Evolutionary conservation across 305 asterid species (phyloP).

Genomic region (Solanum aculeatissimum): DNA sequence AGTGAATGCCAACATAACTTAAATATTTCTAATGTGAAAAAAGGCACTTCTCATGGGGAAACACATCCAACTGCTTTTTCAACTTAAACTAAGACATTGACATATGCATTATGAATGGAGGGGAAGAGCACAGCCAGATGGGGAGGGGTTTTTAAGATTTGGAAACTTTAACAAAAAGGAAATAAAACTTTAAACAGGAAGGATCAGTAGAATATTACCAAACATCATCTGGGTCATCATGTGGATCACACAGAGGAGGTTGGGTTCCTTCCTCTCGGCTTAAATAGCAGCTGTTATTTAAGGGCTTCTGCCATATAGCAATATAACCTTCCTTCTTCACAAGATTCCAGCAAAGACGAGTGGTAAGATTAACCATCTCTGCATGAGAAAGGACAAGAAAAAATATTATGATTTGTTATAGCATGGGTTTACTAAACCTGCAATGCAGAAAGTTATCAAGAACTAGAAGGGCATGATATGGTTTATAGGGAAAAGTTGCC

Average conservation of each 20-base stretch:
- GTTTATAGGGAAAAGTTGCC: not conserved
- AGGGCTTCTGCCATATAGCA: slow-evolving; percentile 91
- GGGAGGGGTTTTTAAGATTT: not conserved
- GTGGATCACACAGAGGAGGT: slow-evolving; percentile 69
- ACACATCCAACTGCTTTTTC: not conserved
- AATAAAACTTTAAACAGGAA: not conserved
- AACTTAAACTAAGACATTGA: not conserved
- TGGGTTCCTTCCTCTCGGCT: slow-evolving; percentile 57
- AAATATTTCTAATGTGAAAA: not conserved
- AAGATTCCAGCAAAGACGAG: slow-evolving; percentile 77
- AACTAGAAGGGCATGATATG: not conserved
- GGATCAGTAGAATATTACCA: slow-evolving; percentile 37
- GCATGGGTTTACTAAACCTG: not conserved
- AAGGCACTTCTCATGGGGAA: not conserved
- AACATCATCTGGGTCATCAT: slow-evolving; percentile 77
- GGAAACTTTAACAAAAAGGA: not conserved
- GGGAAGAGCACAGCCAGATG: not conserved
- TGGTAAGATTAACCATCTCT: slow-evolving; percentile 81
- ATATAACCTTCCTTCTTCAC: slow-evolving; percentile 85
- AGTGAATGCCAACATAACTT: not conserved
- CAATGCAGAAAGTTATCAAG: not conserved
- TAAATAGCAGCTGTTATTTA: slow-evolving; percentile 71
- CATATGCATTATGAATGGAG: not conserved
- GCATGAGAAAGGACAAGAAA: slow-evolving; percentile 8
- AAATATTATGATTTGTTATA: not conserved